phyloP scores from a whole-genome alignment of 257 asterid species.

The Prunella vulgaris region DNA sequence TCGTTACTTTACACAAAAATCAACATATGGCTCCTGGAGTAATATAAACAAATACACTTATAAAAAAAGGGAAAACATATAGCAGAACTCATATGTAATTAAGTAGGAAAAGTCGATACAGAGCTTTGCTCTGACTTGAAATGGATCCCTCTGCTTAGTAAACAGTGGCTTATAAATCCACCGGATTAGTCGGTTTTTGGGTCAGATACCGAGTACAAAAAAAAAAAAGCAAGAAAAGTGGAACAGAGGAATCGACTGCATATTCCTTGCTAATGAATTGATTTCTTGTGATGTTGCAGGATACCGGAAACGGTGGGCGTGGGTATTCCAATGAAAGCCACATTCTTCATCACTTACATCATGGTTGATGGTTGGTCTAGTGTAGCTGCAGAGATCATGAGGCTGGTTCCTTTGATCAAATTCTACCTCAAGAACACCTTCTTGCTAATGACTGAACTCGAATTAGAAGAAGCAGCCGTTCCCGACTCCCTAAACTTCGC shows the following conservation, averaged over 20 bases:
- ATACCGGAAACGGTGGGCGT: slow-evolving; percentile 77
- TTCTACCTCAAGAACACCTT: slow-evolving; percentile 68
- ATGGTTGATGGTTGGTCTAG: slow-evolving; percentile 98
- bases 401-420: slow-evolving; percentile 58
- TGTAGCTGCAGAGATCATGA: slow-evolving; percentile 67
- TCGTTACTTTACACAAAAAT: no score
- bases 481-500: slow-evolving; percentile 57
- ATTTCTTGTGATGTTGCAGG: slow-evolving; percentile 36
- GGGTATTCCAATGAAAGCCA: slow-evolving; percentile 81
- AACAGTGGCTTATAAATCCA: no score
- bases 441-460: slow-evolving; percentile 65
- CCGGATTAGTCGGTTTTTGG: no score
- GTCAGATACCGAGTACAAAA: no score
- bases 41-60: no score
- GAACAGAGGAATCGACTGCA: background rate
- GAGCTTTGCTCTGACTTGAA: no score
- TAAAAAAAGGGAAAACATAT: no score
- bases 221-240: background rate
- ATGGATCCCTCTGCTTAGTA: no score
- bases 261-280: background rate
- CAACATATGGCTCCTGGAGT: no score
- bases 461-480: slow-evolving; percentile 69
- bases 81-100: no score
- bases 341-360: slow-evolving; percentile 76
- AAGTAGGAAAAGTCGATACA: no score